phyloP scores from a whole-genome alignment of 306 rosid genomes.

The Corylus heterophylla region DNA sequence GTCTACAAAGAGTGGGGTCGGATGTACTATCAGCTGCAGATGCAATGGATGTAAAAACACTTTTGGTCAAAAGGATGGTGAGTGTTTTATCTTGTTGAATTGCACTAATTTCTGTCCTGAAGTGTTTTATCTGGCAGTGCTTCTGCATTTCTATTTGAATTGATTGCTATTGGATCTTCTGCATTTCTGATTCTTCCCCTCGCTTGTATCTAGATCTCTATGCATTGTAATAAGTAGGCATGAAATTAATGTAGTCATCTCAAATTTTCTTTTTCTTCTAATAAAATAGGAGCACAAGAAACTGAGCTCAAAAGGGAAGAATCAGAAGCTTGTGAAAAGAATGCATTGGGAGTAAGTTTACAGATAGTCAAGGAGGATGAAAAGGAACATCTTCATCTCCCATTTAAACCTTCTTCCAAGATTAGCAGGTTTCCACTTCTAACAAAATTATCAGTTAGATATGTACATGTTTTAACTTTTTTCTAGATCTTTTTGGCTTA shows the following conservation, averaged over 20 bases:
- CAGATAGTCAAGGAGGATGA: slow-evolving; percentile 49
- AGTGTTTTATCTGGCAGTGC: neutral
- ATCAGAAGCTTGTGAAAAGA: slow-evolving; percentile 48
- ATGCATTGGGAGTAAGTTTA: slow-evolving; percentile 36
- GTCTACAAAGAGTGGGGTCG: slow-evolving; percentile 63
- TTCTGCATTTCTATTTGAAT: neutral
- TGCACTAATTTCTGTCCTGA: neutral
- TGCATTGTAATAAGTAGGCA: neutral
- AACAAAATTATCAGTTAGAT: neutral
- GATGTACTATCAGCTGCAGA: slow-evolving; percentile 78
- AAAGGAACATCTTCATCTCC: slow-evolving; percentile 46
- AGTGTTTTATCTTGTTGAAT: slow-evolving; percentile 22
- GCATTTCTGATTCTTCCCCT: neutral
- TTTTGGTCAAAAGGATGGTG: slow-evolving; percentile 81
- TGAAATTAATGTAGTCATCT: neutral
- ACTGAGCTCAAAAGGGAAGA: slow-evolving; percentile 57
- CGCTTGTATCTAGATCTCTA: neutral
- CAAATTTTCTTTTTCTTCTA: neutral
- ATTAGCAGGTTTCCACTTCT: slow-evolving; percentile 43
- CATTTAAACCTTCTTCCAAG: slow-evolving; percentile 48
- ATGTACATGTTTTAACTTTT: neutral
- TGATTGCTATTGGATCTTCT: neutral
- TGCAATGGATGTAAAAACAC: slow-evolving; percentile 82
- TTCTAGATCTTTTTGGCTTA: neutral
- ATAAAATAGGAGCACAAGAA: slow-evolving; percentile 40